These are phyloP conservation scores for Helicostylum pulchrum DNA, from an alignment of 192 early-diverging fungal genomes.

Conservation along the genomic window DNA sequence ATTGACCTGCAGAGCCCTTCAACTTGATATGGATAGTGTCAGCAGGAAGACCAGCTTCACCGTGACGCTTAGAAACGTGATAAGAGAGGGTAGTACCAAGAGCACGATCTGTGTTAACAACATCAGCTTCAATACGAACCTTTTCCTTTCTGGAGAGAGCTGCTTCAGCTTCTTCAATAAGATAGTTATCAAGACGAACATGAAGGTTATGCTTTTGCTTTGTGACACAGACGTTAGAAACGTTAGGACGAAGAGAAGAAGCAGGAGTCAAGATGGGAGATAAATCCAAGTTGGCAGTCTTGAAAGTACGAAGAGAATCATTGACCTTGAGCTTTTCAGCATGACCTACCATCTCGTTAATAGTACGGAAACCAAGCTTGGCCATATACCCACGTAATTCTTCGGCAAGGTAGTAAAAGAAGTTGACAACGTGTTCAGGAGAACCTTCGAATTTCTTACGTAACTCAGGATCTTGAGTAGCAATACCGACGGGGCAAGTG, in stretches of 20 bases:
- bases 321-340: conserved; percentile 84
- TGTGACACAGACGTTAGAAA: conserved; percentile 77
- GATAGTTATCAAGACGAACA: conserved; percentile 81
- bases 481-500: conserved; percentile 97
- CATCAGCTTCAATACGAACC: conserved; percentile 58
- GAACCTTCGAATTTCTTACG: conserved; percentile 92
- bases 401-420: conserved; percentile 98
- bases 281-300: conserved; percentile 88
- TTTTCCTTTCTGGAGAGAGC: conserved; percentile 57
- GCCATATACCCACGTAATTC: conserved; percentile 95
- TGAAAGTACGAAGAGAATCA: conserved; percentile 69
- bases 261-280: conserved; percentile 87
- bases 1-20: conserved; percentile 93
- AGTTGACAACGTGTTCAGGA: conserved; percentile 97
- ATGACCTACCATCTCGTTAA: conserved; percentile 96
- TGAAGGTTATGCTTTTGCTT: conserved; percentile 90
- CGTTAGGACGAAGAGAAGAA: conserved; percentile 81
- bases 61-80: conserved; percentile 76
- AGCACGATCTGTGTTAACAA: conserved; percentile 95
- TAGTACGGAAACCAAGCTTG: conserved; percentile 85
- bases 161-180: conserved; percentile 81
- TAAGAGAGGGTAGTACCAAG: conserved; percentile 91
- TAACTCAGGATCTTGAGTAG: conserved; percentile 93
- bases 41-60: conserved; percentile 80
- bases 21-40: conserved; percentile 87